Evolutionary conservation across 225 moss, liverwort and hornwort genomes (phyloP), one percentile per base, ranked within the genome.

Genomic region (Ulota crispa): DNA sequence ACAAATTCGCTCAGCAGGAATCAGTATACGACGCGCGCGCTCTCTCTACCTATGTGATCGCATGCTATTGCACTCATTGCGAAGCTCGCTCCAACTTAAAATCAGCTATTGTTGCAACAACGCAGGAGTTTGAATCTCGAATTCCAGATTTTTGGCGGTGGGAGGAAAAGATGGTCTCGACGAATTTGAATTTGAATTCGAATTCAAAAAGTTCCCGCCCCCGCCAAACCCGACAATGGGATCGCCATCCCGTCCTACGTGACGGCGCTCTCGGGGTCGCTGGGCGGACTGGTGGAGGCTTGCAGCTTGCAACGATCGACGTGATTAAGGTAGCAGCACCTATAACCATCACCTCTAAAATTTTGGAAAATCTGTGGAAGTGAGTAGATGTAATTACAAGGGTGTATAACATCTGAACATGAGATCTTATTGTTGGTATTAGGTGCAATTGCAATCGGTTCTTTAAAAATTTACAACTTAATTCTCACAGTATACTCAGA

Each of bases 261-360:
- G 8, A 94, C 88, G 71, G 93, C 96, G 8, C 4, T 90, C 0
- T 96, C 92, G 5, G 93, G 92, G 15, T 94, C 92, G 18, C 31
- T 93, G 42, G 92, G 93, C 30, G 94, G 93, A 34, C 34, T 90
- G 0, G 70, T 93, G 61, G 94, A 94, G 64, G 93, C 92, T 21
- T 81, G 87, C 66, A 94, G 93, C 80, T 83, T 96, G 70, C 92
- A 96, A 57, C 94, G 24, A 96, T 94, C 19, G 94, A 96, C 61
- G 94, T 94, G 71, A 94, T 96, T 61, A 93, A 94, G n/a, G n/a
- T n/a, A n/a, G n/a, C n/a, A n/a, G n/a, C n/a, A n/a, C n/a, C n/a
- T n/a, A n/a, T n/a, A n/a, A n/a, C n/a, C n/a, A n/a, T n/a, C n/a
- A n/a, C n/a, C n/a, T n/a, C n/a, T n/a, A n/a, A n/a, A n/a, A n/a